Evolutionary conservation across 1,139 yeast genomes (phyloP), one percentile per base, ranked within the genome.

Genomic region (Candida sp.): DNA sequence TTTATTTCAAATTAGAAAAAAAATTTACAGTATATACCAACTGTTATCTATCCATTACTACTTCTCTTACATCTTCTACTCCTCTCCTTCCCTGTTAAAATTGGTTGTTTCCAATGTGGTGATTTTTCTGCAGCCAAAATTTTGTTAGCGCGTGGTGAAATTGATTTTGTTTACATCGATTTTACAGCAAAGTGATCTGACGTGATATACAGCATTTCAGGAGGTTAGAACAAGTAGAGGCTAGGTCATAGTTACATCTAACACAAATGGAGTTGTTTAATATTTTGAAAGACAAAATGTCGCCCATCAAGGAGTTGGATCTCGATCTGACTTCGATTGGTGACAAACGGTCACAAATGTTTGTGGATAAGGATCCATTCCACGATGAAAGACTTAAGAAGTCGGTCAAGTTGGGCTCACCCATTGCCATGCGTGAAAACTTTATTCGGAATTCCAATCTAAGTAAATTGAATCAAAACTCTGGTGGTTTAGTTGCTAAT

Each of bases 311-410:
- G 51, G 35, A 33, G 25, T 36, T 27, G 38, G 21, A 35, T 35
- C 23, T 22, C 45, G 22, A 40, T 43, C 52, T 19, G n/a, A 49
- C 46, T 49, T 45, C 45, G 19, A 40, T 39, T 40, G 39, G 40
- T 21, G 47, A 41, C 35, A 38, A 36, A 42, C 52, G 47, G 45
- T 49, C 52, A 37, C 49, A 51, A 43, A 45, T 34, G 34, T 47
- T 55, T 21, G 54, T 61, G 44, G 63, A 57, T 36, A 66, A 62
- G 42, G 65, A 65, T 47, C 71, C 71, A 3, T 66, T 66, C 43
- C 54, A 60, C 38, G 71, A 66, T 29, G 44, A 11, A 21, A 32
- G 21, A 21, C 11, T 29, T 22, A 29, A 22, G 22, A 34, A 22
- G 15, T 23, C 22, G 21, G 29, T n/a, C 12, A 22, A 21, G 33